Percentiles rank a stretch among this genome's conserved stretches.
Evolutionary conservation across 345 rosid species (phyloP).

Genomic region (Euphorbia tirucalli): DNA sequence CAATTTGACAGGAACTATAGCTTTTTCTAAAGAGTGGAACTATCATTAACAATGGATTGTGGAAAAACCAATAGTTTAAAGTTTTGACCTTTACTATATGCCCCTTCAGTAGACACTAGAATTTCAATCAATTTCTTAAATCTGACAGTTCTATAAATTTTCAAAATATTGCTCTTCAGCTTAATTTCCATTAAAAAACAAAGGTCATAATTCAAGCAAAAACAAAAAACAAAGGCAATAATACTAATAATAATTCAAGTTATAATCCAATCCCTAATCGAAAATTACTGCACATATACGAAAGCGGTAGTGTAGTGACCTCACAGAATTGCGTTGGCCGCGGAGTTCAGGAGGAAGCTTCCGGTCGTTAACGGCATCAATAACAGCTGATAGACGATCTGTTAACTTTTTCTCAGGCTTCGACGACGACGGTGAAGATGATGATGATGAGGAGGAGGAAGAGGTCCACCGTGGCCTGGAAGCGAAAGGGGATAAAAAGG

Average conservation of each 20-base stretch:
- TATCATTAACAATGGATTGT: no score
- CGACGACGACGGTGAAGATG: conserved; percentile 34
- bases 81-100: no score
- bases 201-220: no score
- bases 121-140: no score
- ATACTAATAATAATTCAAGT: background rate
- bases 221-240: no score
- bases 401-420: conserved; percentile 48
- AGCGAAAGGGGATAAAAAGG: conserved; percentile 13
- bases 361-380: conserved; percentile 74
- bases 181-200: no score
- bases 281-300: background rate
- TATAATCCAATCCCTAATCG: background rate
- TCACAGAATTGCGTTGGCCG: conserved; percentile 67
- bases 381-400: conserved; percentile 63
- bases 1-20: no score
- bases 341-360: conserved; percentile 92
- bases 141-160: no score
- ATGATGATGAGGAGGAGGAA: conserved; percentile 26
- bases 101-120: no score
- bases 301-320: conserved; percentile 30
- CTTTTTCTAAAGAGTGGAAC: no score
- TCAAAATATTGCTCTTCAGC: background rate
- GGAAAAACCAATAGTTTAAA: no score
- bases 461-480: conserved; percentile 32